These are phyloP conservation scores for Stephanodiscus triporus DNA, from an alignment of 108 stramenopile genomes.

Conservation along the genomic window DNA sequence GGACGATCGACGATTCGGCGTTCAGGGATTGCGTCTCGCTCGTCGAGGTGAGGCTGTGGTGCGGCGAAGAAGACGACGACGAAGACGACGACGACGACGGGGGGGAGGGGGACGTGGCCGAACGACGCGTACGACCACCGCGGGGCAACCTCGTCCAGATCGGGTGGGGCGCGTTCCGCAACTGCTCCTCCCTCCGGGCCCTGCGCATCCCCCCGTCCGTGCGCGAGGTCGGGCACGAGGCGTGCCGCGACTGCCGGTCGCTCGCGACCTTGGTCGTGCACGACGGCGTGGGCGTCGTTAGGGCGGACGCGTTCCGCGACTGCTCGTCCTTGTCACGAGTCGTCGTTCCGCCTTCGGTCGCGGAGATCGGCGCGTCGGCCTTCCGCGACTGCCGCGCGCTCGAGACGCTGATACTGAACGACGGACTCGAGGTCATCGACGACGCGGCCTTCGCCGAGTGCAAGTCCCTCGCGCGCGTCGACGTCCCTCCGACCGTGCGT, in stretches of 20 bases:
- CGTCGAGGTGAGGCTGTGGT: not conserved
- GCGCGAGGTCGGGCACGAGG: slow-evolving; percentile 6
- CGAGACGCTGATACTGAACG: not conserved
- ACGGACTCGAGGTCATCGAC: slow-evolving; percentile 14
- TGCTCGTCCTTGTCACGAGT: not conserved
- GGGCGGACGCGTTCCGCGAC: slow-evolving; percentile 11
- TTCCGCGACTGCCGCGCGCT: slow-evolving; percentile 4
- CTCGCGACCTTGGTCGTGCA: not conserved
- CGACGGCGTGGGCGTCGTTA: slow-evolving; percentile 1
- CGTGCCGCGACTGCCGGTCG: slow-evolving; percentile 8
- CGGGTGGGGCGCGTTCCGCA: slow-evolving; percentile 13
- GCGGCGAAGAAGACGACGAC: not conserved
- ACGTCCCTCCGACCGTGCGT: not conserved
- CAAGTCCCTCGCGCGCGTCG: slow-evolving; percentile 3
- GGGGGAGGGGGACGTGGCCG: not conserved
- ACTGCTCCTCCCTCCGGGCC: not conserved
- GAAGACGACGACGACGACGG: not conserved
- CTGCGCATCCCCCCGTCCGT: slow-evolving; percentile 2
- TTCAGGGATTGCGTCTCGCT: slow-evolving; percentile 2
- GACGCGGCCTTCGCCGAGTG: slow-evolving; percentile 7
- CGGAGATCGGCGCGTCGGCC: not conserved
- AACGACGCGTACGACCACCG: too few relatives aligned
- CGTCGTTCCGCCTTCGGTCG: not conserved
- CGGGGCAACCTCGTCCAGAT: slow-evolving; percentile 6
- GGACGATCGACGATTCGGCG: not conserved